These are phyloP conservation scores for Fusarium nygamai DNA, from an alignment of 2,329 filamentous ascomycete species.

Conservation along the genomic window DNA sequence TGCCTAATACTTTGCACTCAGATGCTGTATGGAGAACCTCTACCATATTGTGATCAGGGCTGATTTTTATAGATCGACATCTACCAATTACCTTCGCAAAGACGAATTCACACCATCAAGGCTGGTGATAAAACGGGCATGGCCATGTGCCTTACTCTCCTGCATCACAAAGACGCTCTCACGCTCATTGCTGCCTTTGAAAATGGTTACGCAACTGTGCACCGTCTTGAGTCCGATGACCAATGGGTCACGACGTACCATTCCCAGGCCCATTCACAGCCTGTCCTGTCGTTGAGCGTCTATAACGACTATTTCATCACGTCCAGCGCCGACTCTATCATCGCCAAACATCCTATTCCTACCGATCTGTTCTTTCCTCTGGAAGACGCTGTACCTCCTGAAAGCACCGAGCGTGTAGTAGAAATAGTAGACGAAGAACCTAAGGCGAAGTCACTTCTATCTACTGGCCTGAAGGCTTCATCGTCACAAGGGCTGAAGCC, in stretches of 20 bases:
- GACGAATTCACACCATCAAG: conserved; percentile 69
- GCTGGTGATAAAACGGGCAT: conserved; percentile 72
- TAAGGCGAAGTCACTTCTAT: conserved; percentile 38
- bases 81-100: conserved; percentile 81
- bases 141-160: conserved; percentile 83
- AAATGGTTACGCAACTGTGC: conserved; percentile 78
- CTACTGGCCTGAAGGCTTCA: conserved; percentile 30
- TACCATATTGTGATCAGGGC: neutral
- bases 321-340: conserved; percentile 81
- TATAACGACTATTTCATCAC: conserved; percentile 73
- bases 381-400: neutral
- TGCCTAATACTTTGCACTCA: conserved; percentile 80
- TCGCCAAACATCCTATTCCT: conserved; percentile 79
- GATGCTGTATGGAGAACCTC: conserved; percentile 64
- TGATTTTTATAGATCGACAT: conserved; percentile 73
- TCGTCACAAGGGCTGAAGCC: neutral
- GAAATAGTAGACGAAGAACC: conserved; percentile 37
- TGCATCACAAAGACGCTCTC: conserved; percentile 61
- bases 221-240: conserved; percentile 57
- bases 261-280: conserved; percentile 77
- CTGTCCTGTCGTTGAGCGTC: conserved; percentile 78
- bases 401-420: conserved; percentile 37
- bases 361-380: conserved; percentile 31
- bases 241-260: conserved; percentile 68
- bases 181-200: conserved; percentile 84